Evolutionary conservation across 164 flowering plant genomes (phyloP), one percentile per base, ranked within the genome.

Genomic region (Aristolochia contorta): DNA sequence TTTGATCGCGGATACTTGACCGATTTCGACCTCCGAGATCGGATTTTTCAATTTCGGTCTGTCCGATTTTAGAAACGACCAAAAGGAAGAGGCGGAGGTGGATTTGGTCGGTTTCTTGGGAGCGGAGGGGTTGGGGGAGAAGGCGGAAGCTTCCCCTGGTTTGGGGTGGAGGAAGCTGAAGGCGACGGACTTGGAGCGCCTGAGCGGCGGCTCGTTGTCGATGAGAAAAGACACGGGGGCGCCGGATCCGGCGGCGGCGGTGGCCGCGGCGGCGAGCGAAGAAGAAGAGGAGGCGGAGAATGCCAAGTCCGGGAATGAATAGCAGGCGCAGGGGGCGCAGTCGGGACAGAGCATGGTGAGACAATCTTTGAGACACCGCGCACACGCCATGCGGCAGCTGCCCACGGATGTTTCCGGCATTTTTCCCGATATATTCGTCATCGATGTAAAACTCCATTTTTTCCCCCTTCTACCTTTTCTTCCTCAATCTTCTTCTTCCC

Each of bases 321-420:
- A 58, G 69, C 88, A 84, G 3, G 67, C 27, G 56, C 87, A 82
- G 56, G 89, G 61, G 53, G 82, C 83, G 72, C 88, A 84, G 56
- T 82, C 78, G 12, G 88, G 89, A 63, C 90, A 83, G 58, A 87
- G 86, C 33, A 55, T 63, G 70, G 52, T 30, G 64, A 84, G 85
- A 15, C 85, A 80, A 52, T 81, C 84, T 12, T 68, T 71, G 66
- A 87, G 88, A 71, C 94, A 87, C 14, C 0, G 87, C 79, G 67
- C 91, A 84, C 19, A 87, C 69, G 3, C 95, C 95, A 62, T 55
- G 67, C 50, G 74, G 73, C 0, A 80, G 77, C 57, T 70, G 75
- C n/a, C 0, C 82, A 71, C 0, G 90, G 90, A 70, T 87, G 94
- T 47, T 59, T 59, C 13, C 62, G 54, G 41, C 62, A 59, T n/a